Conservation (phyloP, 2,329 filamentous ascomycete genomes). For the Colletotrichum noveboracense region DNA sequence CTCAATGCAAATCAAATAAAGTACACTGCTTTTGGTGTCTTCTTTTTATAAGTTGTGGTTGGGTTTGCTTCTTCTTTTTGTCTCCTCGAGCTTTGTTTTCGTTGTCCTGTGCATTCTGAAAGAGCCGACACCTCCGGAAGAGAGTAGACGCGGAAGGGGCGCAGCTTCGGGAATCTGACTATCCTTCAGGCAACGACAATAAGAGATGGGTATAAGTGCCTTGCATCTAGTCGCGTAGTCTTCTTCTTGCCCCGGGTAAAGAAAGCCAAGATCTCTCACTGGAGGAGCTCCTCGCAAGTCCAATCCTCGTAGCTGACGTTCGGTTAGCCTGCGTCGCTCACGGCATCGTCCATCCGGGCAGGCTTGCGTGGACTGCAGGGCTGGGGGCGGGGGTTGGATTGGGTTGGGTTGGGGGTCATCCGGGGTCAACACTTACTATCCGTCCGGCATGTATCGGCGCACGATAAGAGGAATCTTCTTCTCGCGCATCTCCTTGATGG, state of each 20-base stretch:
- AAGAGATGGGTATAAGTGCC: slow-evolving; percentile 21
- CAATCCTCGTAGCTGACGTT: slow-evolving; percentile 91
- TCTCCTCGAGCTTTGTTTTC: background rate
- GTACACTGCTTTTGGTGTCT: slow-evolving; percentile 13
- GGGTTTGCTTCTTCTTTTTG: background rate
- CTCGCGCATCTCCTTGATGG: slow-evolving; percentile 94
- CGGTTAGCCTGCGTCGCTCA: slow-evolving; percentile 23
- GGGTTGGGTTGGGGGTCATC: background rate
- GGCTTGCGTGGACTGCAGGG: background rate
- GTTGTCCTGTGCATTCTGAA: background rate
- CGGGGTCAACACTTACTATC: slow-evolving; percentile 71
- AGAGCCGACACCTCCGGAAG: background rate
- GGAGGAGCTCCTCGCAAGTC: slow-evolving; percentile 94
- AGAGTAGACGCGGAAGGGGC: background rate
- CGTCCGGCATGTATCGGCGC: slow-evolving; percentile 93
- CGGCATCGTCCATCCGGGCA: background rate
- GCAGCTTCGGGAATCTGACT: slow-evolving; percentile 3
- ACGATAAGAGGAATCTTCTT: slow-evolving; percentile 99
- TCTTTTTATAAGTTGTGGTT: background rate
- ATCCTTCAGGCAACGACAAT: slow-evolving; percentile 12
- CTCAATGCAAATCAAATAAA: slow-evolving; percentile 18
- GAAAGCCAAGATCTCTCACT: slow-evolving; percentile 37
- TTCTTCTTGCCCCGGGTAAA: background rate
- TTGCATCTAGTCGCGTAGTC: slow-evolving; percentile 18
- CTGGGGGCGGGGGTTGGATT: background rate